Base-by-base conservation (phyloP, 1,284 basidiomycete genomes). In the Ganoderma sp. region DNA sequence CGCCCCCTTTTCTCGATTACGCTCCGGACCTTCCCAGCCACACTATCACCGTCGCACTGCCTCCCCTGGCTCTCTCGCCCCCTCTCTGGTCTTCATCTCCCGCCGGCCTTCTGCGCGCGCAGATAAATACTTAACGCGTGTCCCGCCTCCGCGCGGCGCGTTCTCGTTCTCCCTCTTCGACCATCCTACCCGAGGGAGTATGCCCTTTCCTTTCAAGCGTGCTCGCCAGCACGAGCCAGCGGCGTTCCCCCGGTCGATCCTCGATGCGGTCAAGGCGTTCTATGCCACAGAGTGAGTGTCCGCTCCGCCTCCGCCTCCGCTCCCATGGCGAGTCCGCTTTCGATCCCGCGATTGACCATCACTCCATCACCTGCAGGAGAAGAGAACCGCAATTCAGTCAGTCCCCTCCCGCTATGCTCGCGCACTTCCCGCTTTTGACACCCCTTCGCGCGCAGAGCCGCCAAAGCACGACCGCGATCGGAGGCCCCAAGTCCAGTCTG, bases 171-270 rank as follows among this genome's bases (percentile, higher is more conserved):
- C 63, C 28, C 15, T 60, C 65, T 66, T 64, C 66, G 64, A 63
- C 54, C 62, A 66, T 39, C 63, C 66, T 41, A 58, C 52, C 57
- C 45, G 65, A 64, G 66, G 67, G 69, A 73, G 68, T 52, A 73
- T 73, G 71, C 71, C 71, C 69, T 71, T 73, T 68, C 61, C 69
- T 64, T 71, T 73, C 71, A 73, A 73, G 64, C 71, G 71, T 59
- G 68, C 71, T 61, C 71, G 69, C 66, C 69, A 73, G 60, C 66
- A 71, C 50, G 71, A 73, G 64, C 71, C 71, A 61, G 63, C 69
- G 22, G 71, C 69, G 61, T 73, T 73, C 63, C 69, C 69, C 60
- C 67, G 71, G 58, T 71, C 71, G 32, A 71, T 73, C 66, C 68
- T 73, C 62, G 71, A 73, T 63, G 71, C 69, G 25, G 71, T 73